Evolutionary conservation across 345 rosid species (phyloP).

Genomic region (Syzygium grande): DNA sequence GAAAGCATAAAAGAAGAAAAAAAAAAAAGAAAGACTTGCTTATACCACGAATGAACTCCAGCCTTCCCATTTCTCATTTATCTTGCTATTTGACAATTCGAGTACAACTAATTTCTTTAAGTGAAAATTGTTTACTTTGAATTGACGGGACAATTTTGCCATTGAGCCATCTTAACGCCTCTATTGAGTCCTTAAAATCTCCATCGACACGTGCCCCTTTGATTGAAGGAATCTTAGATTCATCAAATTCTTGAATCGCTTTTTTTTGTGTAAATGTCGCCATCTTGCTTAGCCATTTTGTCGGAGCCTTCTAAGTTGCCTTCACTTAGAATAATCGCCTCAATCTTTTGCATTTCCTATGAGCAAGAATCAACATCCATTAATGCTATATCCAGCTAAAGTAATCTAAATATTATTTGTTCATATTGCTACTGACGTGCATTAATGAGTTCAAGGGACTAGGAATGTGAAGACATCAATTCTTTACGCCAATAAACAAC

Average conservation of each 20-base stretch:
- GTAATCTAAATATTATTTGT: background rate
- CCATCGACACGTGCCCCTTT: background rate
- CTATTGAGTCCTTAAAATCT: background rate
- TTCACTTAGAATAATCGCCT: background rate
- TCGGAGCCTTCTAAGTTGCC: no score
- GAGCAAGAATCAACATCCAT: background rate
- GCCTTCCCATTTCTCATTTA: background rate
- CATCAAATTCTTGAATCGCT: background rate
- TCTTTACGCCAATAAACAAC: background rate
- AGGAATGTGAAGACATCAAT: background rate
- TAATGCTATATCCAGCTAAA: background rate
- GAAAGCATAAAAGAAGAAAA: no score
- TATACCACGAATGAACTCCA: background rate
- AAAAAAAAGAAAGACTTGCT: no score
- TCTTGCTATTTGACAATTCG: accelerated
- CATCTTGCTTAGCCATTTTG: no score
- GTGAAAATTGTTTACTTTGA: background rate
- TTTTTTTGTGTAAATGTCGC: no score
- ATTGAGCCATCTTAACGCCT: background rate
- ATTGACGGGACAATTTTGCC: background rate
- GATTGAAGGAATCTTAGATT: background rate
- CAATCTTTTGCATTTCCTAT: background rate
- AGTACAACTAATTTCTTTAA: background rate
- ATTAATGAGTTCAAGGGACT: background rate
- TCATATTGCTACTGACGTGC: background rate